Conservation (phyloP, 257 asterid species). For the Apocynum venetum region DNA sequence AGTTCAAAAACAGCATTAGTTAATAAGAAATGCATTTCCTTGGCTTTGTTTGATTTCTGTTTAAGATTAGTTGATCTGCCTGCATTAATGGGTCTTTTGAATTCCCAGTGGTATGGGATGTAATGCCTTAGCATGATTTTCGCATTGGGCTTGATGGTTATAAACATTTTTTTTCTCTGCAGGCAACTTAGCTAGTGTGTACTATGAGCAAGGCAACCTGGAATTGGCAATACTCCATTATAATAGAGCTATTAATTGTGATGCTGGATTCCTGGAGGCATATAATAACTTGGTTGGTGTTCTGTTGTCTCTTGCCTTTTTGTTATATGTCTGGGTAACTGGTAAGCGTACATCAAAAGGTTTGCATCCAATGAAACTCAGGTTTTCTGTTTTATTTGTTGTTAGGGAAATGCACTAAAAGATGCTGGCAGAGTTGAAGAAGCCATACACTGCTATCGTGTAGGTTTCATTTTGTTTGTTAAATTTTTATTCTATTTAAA, state of each 20-base stretch:
- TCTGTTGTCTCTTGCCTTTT: background rate
- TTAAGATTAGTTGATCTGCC: background rate
- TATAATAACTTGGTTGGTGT: slow-evolving; percentile 80
- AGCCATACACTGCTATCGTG: slow-evolving; percentile 87
- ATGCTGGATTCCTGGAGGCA: slow-evolving; percentile 89
- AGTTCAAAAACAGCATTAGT: background rate
- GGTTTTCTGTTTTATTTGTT: slow-evolving; percentile 5
- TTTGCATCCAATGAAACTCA: slow-evolving; percentile 1
- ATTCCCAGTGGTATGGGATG: background rate
- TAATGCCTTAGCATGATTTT: background rate
- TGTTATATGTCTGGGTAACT: slow-evolving; percentile 8
- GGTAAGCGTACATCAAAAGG: background rate
- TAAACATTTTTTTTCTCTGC: no score
- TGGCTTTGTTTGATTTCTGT: background rate
- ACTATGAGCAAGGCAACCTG: slow-evolving; percentile 92
- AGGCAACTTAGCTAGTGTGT: slow-evolving; percentile 93
- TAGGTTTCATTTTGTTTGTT: slow-evolving; percentile 35
- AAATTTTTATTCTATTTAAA: slow-evolving; percentile 13
- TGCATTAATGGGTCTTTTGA: background rate
- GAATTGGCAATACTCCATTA: slow-evolving; percentile 91
- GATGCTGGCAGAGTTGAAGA: slow-evolving; percentile 96
- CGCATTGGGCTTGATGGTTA: background rate
- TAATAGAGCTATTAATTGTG: slow-evolving; percentile 92
- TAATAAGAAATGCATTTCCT: background rate
- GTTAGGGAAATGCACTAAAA: slow-evolving; percentile 94